These are phyloP conservation scores for Hyaloscypha bicolor DNA, from an alignment of 495 filamentous ascomycete species.

Conservation along the genomic window DNA sequence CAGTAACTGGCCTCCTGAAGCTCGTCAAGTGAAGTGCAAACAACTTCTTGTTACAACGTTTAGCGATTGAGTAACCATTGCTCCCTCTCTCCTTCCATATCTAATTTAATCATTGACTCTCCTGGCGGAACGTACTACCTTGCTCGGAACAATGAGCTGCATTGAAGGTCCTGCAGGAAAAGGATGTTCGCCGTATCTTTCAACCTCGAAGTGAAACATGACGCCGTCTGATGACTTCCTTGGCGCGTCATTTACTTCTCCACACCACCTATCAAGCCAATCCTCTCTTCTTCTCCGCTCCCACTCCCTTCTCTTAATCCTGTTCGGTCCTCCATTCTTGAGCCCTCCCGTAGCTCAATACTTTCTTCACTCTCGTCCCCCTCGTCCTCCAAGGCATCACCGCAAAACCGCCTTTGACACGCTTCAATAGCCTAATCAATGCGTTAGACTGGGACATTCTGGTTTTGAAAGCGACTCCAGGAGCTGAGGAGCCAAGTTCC, in stretches of 20 bases:
- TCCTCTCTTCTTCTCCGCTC: not conserved
- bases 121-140: too few species aligned
- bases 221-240: not conserved
- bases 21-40: not conserved
- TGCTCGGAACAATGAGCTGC: too few species aligned
- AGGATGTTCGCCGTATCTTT: too few species aligned
- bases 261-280: not conserved
- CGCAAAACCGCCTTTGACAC: conserved; percentile 6
- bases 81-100: too few species aligned
- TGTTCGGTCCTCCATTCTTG: not conserved
- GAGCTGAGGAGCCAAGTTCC: too few species aligned
- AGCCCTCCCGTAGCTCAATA: not conserved
- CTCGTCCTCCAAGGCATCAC: conserved; percentile 1
- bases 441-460: too few species aligned
- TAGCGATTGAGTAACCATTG: not conserved
- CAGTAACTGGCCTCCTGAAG: not conserved
- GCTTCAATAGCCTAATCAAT: not conserved
- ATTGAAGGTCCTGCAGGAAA: too few species aligned
- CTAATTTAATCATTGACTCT: too few species aligned
- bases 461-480: too few species aligned
- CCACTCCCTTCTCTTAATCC: not conserved
- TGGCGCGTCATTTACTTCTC: not conserved
- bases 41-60: not conserved
- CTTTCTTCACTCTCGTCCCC: not conserved
- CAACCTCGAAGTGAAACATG: not conserved